These are phyloP conservation scores for Populus simonii DNA, from an alignment of 345 rosid species.

Conservation along the genomic window DNA sequence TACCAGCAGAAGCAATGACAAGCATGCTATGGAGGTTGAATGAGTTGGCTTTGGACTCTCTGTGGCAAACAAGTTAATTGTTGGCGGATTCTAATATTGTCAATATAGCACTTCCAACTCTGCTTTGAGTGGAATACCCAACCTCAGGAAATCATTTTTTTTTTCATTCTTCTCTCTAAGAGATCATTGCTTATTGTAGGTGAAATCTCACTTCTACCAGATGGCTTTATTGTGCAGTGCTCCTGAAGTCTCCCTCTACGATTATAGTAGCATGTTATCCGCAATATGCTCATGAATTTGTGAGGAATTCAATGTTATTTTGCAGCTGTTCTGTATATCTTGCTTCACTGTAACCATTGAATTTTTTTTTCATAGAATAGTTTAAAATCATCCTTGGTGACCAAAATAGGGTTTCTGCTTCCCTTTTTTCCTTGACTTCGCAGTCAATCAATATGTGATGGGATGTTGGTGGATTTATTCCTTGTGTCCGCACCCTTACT, in stretches of 20 bases:
- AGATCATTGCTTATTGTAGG: not conserved
- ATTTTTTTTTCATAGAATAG: too few species aligned
- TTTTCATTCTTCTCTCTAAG: not conserved
- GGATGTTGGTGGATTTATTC: not conserved
- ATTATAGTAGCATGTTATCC: not conserved
- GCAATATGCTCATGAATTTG: not conserved
- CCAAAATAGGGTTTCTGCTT: not conserved
- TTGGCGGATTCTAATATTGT: not conserved
- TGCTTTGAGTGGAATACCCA: not conserved
- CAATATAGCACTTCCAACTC: not conserved
- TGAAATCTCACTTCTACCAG: not conserved
- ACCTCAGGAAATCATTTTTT: not conserved
- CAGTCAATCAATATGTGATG: not conserved
- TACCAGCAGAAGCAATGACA: constrained; percentile 40
- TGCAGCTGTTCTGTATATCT: not conserved
- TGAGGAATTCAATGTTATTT: not conserved
- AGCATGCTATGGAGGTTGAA: constrained; percentile 56
- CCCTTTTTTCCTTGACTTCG: not conserved
- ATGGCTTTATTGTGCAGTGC: not conserved
- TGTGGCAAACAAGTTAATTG: not conserved
- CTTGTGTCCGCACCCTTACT: not conserved
- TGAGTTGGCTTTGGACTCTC: not conserved
- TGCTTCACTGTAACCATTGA: not conserved
- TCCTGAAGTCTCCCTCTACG: not conserved
- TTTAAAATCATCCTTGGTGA: too few species aligned